Conservation (phyloP, 169 alveolate species). For the Plasmodium knowlesi region DNA sequence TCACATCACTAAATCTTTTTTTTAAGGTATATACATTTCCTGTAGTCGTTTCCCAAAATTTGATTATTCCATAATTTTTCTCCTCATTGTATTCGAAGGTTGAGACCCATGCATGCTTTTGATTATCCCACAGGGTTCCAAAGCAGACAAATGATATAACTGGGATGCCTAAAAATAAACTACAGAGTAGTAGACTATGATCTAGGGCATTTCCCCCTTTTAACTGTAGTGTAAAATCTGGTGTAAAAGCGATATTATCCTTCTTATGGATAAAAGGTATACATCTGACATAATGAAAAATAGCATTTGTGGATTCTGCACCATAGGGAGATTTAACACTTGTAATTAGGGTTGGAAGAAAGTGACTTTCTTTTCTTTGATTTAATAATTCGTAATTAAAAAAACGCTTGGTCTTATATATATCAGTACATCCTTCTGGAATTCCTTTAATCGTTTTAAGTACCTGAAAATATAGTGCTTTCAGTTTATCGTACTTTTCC, state of each 20-base stretch:
- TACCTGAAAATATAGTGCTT: constrained; percentile 36
- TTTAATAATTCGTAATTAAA: constrained; percentile 73
- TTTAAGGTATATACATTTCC: constrained; percentile 80
- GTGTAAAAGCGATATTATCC: constrained; percentile 77
- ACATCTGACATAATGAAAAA: constrained; percentile 79
- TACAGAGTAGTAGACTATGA: constrained; percentile 83
- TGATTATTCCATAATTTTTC: constrained; percentile 75
- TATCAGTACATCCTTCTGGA: constrained; percentile 36
- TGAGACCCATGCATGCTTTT: constrained; percentile 84
- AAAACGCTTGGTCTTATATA: constrained; percentile 53
- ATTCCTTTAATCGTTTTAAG: constrained; percentile 46
- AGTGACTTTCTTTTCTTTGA: constrained; percentile 77
- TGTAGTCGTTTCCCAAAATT: constrained; percentile 86
- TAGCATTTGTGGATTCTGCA: constrained; percentile 73
- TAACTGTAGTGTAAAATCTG: constrained; percentile 84
- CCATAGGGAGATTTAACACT: constrained; percentile 76
- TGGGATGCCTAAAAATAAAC: constrained; percentile 81
- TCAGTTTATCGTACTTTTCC: constrained; percentile 54
- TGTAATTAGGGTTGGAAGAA: constrained; percentile 75
- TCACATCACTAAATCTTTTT: constrained; percentile 71
- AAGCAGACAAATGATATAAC: constrained; percentile 85
- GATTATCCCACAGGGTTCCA: constrained; percentile 82
- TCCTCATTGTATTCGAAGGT: constrained; percentile 76
- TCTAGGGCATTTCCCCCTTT: constrained; percentile 88
- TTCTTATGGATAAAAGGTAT: constrained; percentile 78